Conservation (phyloP, 2,329 filamentous ascomycete genomes). For the Dothideomycetes sp. region DNA sequence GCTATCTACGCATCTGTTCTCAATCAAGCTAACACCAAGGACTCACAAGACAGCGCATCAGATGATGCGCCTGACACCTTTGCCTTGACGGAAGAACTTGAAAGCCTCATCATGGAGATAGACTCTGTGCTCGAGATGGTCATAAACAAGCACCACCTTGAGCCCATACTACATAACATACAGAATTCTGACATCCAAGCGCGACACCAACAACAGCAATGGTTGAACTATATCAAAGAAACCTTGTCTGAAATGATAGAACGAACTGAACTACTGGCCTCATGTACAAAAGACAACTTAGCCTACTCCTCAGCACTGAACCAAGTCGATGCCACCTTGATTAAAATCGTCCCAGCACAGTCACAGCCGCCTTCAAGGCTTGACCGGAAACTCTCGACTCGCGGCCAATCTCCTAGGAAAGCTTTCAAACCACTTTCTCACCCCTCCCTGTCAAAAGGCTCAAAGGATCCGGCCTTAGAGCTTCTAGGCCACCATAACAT, state of each 20-base stretch:
- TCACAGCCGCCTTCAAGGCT: slow-evolving; percentile 17
- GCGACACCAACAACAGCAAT: slow-evolving; percentile 28
- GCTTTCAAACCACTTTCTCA: background rate
- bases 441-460: background rate
- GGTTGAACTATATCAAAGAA: slow-evolving; percentile 35
- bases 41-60: slow-evolving; percentile 30
- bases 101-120: slow-evolving; percentile 61
- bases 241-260: slow-evolving; percentile 30
- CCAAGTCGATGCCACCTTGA: slow-evolving; percentile 19
- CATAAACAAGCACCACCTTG: slow-evolving; percentile 56
- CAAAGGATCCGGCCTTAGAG: slow-evolving; percentile 21
- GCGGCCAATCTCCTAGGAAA: background rate
- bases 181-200: slow-evolving; percentile 28
- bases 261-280: slow-evolving; percentile 22
- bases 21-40: slow-evolving; percentile 33
- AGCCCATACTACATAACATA: slow-evolving; percentile 45
- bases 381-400: slow-evolving; percentile 22
- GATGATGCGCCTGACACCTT: background rate
- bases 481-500: slow-evolving; percentile 24
- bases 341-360: slow-evolving; percentile 12
- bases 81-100: slow-evolving; percentile 21
- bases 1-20: slow-evolving; percentile 35
- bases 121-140: slow-evolving; percentile 63
- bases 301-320: slow-evolving; percentile 20
- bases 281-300: slow-evolving; percentile 22